phyloP scores from a whole-genome alignment of 345 rosid genomes.

The Boechera retrofracta region DNA sequence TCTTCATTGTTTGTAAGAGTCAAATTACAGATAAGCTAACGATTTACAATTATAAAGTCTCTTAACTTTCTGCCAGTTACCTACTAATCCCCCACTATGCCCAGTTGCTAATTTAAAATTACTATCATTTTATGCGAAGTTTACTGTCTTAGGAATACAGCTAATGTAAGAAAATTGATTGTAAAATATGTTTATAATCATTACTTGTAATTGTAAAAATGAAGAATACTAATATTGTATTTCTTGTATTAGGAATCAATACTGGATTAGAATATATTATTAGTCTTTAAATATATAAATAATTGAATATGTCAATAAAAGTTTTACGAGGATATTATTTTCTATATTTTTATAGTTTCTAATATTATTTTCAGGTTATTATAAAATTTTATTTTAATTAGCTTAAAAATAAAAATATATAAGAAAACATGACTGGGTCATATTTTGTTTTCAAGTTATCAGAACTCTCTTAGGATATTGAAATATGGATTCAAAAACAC shows the following conservation, averaged over 20 bases:
- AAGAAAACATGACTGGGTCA: not conserved
- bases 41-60: conserved; percentile 21
- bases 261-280: not conserved
- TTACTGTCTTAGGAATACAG: not conserved
- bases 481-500: not conserved
- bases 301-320: not conserved
- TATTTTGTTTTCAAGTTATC: not conserved
- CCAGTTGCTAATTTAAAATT: conserved; percentile 36
- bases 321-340: not conserved
- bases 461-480: not conserved
- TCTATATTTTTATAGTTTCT: not conserved
- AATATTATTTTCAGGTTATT: not conserved
- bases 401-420: too few species aligned
- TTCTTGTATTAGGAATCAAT: not conserved
- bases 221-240: not conserved
- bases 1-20: conserved; percentile 25
- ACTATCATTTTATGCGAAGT: conserved; percentile 10
- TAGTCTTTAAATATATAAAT: not conserved
- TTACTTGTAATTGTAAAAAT: not conserved
- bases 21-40: conserved; percentile 41
- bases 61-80: conserved; percentile 30
- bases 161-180: not conserved
- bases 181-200: not conserved
- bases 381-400: not conserved
- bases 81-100: conserved; percentile 43